phyloP scores from a whole-genome alignment of 106 monocot genomes.

The Iris macrosiphon region DNA sequence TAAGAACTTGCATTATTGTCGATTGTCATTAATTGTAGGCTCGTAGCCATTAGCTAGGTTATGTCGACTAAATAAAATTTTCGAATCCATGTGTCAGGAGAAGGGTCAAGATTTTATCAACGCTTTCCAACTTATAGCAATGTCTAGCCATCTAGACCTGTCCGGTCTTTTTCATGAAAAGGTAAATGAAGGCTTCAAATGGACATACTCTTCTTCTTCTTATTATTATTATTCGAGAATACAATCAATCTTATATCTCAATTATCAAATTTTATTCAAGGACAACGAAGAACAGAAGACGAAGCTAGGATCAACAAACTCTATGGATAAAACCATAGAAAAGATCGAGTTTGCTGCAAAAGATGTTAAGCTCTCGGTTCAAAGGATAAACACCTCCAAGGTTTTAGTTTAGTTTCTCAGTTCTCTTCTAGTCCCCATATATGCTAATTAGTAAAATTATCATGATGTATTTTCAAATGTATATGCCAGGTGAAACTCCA shows the following conservation, averaged over 20 bases:
- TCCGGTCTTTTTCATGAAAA: conserved; percentile 61
- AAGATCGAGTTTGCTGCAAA: conserved; percentile 58
- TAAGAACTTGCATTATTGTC: not conserved
- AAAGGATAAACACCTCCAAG: conserved; percentile 42
- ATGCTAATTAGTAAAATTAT: not conserved
- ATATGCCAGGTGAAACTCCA: conserved; percentile 44
- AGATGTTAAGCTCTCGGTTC: conserved; percentile 39
- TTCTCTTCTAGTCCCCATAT: not conserved
- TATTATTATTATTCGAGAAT: not conserved
- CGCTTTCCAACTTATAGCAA: conserved; percentile 63
- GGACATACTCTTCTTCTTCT: not conserved
- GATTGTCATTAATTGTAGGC: not conserved
- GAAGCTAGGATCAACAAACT: conserved; percentile 40
- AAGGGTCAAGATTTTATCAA: conserved; percentile 37
- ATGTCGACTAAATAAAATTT: not conserved
- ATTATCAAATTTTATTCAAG: not conserved
- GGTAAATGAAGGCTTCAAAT: conserved; percentile 13
- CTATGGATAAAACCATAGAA: conserved; percentile 44
- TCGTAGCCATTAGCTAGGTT: not conserved
- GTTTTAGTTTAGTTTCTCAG: conserved; percentile 1
- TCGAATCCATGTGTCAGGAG: conserved; percentile 7
- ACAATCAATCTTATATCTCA: not conserved
- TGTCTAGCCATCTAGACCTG: conserved; percentile 51
- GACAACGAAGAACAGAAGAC: conserved; percentile 31
- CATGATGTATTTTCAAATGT: not conserved